Conservation (phyloP, 345 rosid genomes). For the Eucalyptus curtisii region DNA sequence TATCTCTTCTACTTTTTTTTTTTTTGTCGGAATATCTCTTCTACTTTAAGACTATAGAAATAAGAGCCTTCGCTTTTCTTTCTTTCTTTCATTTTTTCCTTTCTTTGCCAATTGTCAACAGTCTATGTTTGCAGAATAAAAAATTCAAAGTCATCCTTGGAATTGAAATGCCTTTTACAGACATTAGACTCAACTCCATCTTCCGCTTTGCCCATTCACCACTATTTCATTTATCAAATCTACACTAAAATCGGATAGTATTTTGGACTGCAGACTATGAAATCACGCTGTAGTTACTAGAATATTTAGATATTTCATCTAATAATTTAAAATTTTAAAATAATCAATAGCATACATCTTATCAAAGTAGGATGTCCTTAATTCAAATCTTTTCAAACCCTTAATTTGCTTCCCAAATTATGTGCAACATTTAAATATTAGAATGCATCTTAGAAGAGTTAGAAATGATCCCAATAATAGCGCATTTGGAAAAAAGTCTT, state of each 20-base stretch:
- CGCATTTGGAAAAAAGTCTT: neutral
- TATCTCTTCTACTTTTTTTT: neutral
- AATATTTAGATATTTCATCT: neutral
- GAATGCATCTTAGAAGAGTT: rapidly evolving
- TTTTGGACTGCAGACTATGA: neutral
- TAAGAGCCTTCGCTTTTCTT: neutral
- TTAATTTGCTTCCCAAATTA: neutral
- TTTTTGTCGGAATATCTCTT: too few species aligned
- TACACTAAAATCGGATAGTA: neutral
- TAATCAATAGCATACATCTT: neutral
- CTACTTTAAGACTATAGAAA: neutral
- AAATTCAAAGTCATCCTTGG: neutral
- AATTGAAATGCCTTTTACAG: neutral
- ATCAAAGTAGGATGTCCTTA: rapidly evolving
- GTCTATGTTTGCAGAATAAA: neutral
- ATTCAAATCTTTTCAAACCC: neutral
- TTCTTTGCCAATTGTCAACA: neutral
- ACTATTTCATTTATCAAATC: neutral
- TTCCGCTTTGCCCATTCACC: neutral
- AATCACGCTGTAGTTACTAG: neutral
- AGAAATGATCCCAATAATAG: neutral
- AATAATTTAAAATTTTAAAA: neutral
- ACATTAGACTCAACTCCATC: neutral
- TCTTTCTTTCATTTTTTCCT: neutral
- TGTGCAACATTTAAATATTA: neutral